A percentile compares a stretch with the other conserved stretches of the same genome.
Conservation (phyloP, 257 asterid genomes). For the Apocynum venetum region DNA sequence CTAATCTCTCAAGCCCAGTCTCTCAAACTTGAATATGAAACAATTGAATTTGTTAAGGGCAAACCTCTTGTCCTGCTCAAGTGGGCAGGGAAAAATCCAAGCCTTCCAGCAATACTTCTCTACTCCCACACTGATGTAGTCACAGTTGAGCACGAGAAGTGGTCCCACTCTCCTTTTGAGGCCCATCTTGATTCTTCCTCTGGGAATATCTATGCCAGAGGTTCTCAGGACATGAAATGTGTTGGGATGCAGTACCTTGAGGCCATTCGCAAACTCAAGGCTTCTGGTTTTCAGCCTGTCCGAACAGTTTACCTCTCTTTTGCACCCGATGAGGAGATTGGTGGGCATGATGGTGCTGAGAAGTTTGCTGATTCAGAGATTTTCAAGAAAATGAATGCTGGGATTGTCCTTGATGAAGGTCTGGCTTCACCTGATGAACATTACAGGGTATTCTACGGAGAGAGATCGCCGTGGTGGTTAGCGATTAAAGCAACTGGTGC, state of each 20-base stretch:
- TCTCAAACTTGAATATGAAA: constrained; percentile 52
- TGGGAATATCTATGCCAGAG: constrained; percentile 82
- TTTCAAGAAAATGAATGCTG: constrained; percentile 75
- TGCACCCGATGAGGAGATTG: constrained; percentile 98
- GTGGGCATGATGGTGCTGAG: constrained; percentile 85
- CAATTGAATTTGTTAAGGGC: constrained; percentile 55
- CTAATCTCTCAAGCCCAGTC: constrained; percentile 60
- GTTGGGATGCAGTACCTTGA: constrained; percentile 87
- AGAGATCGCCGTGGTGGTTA: constrained; percentile 87
- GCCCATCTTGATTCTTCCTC: constrained; percentile 63
- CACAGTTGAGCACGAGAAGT: constrained; percentile 75
- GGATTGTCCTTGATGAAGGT: constrained; percentile 88
- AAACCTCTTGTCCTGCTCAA: constrained; percentile 74
- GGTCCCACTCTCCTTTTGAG: constrained; percentile 77
- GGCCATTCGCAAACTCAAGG: constrained; percentile 73
- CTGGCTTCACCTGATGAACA: constrained; percentile 62
- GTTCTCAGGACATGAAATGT: constrained; percentile 98
- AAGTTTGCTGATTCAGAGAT: constrained; percentile 62
- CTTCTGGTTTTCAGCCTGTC: constrained; percentile 56
- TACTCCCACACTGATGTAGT: constrained; percentile 97
- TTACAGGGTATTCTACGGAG: constrained; percentile 76
- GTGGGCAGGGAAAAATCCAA: constrained; percentile 70
- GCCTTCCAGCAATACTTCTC: constrained; percentile 79
- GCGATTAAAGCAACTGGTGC: constrained; percentile 78
- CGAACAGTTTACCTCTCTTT: constrained; percentile 76